These are phyloP conservation scores for Maudiozyma barnettii DNA, from an alignment of 805 yeast genomes.

Conservation along the genomic window DNA sequence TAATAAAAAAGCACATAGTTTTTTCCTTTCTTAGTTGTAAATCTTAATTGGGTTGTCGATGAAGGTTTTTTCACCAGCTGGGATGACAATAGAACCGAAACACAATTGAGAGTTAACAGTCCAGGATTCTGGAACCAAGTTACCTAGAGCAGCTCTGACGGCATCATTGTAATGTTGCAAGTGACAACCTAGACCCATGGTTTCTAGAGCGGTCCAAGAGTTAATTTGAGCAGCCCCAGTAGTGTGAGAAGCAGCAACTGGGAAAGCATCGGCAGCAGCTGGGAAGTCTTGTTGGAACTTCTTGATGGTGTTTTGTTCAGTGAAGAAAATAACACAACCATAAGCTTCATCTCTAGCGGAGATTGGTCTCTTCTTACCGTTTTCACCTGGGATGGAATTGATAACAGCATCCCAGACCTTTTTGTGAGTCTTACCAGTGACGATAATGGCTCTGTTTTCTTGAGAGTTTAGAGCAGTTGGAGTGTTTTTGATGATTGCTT, in stretches of 20 bases:
- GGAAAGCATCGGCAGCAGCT: conserved; percentile 36
- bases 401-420: conserved; percentile 38
- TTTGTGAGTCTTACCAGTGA: conserved; percentile 38
- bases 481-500: conserved; percentile 37
- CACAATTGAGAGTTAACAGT: conserved; percentile 41
- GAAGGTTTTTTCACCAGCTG: conserved; percentile 34
- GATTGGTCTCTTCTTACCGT: conserved; percentile 34
- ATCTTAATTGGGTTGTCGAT: conserved; percentile 36
- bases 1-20: too few species aligned
- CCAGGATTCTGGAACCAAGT: conserved; percentile 36
- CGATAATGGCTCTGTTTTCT: conserved; percentile 34
- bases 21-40: conserved; percentile 12
- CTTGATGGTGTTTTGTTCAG: conserved; percentile 34
- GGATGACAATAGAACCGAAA: conserved; percentile 37
- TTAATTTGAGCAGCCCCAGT: conserved; percentile 42
- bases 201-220: conserved; percentile 40
- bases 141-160: conserved; percentile 33
- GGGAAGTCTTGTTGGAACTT: conserved; percentile 36
- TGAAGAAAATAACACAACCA: conserved; percentile 43
- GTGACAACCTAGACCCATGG: conserved; percentile 40
- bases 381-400: conserved; percentile 31
- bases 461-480: conserved; percentile 48
- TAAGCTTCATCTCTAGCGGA: conserved; percentile 37
- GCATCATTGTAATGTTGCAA: conserved; percentile 44
- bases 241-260: conserved; percentile 38